Conservation (phyloP, 495 filamentous ascomycete genomes). For the Glutinoglossum americanum region DNA sequence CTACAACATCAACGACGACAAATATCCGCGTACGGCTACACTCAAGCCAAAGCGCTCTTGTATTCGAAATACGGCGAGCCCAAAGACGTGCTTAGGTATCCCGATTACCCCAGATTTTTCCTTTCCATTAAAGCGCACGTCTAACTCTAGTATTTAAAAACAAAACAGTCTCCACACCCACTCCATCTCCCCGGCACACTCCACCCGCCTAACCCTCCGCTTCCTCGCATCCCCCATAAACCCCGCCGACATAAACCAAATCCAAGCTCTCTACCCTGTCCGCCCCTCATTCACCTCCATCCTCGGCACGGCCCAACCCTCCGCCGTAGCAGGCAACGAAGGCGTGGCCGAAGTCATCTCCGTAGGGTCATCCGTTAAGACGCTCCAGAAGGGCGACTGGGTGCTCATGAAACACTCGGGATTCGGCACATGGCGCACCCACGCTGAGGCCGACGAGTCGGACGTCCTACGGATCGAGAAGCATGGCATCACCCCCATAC, state of each 20-base stretch:
- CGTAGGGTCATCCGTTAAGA: conserved; percentile 33
- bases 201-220: conserved; percentile 39
- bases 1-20: conserved; percentile 12
- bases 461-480: conserved; percentile 43
- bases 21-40: conserved; percentile 81
- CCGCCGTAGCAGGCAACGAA: conserved; percentile 72
- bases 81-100: conserved; percentile 50
- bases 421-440: conserved; percentile 85
- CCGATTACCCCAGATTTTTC: background rate
- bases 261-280: conserved; percentile 89
- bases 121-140: background rate
- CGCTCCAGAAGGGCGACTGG: conserved; percentile 57
- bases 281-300: conserved; percentile 49
- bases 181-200: conserved; percentile 51
- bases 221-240: conserved; percentile 84
- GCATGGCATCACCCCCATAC: conserved; percentile 42
- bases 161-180: conserved; percentile 48
- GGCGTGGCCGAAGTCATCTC: conserved; percentile 69
- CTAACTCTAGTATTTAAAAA: background rate
- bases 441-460: conserved; percentile 47
- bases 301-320: conserved; percentile 52
- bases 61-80: conserved; percentile 77
- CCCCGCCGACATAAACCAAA: conserved; percentile 89
- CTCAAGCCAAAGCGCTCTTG: conserved; percentile 80
- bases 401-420: conserved; percentile 63